Percentiles rank a stretch among this genome's conserved stretches.
phyloP scores from a whole-genome alignment of 768 basidiomycete species.

The Lactarius quietus region DNA sequence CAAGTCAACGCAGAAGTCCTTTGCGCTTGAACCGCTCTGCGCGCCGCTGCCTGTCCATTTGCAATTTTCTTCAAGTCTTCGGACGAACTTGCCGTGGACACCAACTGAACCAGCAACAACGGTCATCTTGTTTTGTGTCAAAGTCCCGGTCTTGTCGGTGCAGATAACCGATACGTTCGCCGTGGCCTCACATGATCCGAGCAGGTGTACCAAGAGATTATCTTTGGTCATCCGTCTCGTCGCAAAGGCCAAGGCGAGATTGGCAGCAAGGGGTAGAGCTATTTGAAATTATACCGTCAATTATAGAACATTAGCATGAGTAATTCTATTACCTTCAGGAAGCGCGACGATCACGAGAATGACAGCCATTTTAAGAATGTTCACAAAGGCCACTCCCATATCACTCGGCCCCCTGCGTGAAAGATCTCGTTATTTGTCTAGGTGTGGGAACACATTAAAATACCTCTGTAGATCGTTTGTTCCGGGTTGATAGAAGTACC shows the following conservation, averaged over 20 bases:
- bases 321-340: constrained; percentile 55
- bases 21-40: constrained; percentile 35
- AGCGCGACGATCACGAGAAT: constrained; percentile 85
- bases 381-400: constrained; percentile 87
- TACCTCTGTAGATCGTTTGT: constrained; percentile 54
- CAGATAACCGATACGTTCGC: constrained; percentile 95
- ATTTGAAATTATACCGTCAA: constrained; percentile 14
- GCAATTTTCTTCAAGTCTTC: constrained; percentile 65
- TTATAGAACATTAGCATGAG: constrained; percentile 9
- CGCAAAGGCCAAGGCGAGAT: constrained; percentile 92
- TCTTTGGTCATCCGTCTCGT: constrained; percentile 97
- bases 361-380: constrained; percentile 92
- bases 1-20: constrained; percentile 88
- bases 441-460: background rate
- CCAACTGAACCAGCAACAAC: constrained; percentile 96
- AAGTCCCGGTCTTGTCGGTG: constrained; percentile 95
- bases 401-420: constrained; percentile 57
- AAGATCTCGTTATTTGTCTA: background rate
- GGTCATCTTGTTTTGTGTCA: constrained; percentile 93
- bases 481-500: constrained; percentile 89
- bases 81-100: constrained; percentile 91
- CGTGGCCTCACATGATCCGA: constrained; percentile 98
- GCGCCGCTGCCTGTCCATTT: constrained; percentile 70
- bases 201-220: constrained; percentile 91
- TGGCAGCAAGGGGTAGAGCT: constrained; percentile 94